These are phyloP conservation scores for Berberis vulgaris DNA, from an alignment of 164 flowering plant genomes.

Conservation along the genomic window DNA sequence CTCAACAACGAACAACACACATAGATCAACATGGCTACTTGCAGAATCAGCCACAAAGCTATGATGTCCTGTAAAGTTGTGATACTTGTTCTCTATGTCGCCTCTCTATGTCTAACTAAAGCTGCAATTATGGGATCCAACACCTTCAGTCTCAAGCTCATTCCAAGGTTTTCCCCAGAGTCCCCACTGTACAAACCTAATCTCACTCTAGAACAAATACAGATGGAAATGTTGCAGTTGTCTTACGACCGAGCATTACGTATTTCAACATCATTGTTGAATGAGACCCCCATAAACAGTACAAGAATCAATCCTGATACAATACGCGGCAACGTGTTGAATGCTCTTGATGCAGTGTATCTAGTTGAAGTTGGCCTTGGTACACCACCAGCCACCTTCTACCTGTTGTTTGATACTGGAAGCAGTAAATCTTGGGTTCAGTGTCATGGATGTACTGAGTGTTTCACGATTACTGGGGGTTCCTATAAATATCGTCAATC, in stretches of 20 bases:
- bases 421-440: not conserved
- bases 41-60: not conserved
- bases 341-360: not conserved
- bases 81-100: not conserved
- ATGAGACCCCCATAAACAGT: not conserved
- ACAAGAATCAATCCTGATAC: not conserved
- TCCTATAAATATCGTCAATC: not conserved
- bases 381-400: not conserved
- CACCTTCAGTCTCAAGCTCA: not conserved
- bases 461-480: not conserved
- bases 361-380: not conserved
- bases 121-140: not conserved
- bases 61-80: constrained; percentile 1
- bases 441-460: not conserved
- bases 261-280: not conserved
- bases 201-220: not conserved
- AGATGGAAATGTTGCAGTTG: not conserved
- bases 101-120: not conserved
- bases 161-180: not conserved
- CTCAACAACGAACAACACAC: not conserved
- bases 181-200: not conserved
- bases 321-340: not conserved
- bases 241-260: not conserved
- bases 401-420: not conserved
- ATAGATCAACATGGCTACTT: not conserved